phyloP scores from a whole-genome alignment of 2,329 filamentous ascomycete genomes.

The Scedosporium dehoogii region DNA sequence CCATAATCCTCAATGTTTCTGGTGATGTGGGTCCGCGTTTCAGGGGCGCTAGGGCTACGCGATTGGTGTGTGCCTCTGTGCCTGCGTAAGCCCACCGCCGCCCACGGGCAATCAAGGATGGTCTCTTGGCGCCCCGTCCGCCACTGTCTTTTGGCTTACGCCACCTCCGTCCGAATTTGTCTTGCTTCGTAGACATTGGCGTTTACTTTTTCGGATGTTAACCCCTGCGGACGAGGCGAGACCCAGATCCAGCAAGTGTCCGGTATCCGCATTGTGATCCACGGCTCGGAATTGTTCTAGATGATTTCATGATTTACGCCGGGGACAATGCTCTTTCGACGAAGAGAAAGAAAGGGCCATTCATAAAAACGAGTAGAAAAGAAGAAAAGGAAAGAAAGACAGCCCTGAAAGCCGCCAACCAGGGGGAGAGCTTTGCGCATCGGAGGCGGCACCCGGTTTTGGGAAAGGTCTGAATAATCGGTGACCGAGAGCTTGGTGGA shows the following conservation, averaged over 20 bases:
- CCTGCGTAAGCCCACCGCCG: background rate
- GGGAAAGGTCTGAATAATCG: background rate
- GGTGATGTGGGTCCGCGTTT: slow-evolving; percentile 1
- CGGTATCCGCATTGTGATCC: background rate
- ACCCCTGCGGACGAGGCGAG: no score
- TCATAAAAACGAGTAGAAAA: background rate
- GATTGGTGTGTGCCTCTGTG: background rate
- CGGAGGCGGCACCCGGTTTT: background rate
- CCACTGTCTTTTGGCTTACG: no score
- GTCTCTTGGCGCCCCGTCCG: background rate
- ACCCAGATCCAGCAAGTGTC: background rate
- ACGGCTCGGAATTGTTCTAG: background rate
- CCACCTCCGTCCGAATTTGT: no score
- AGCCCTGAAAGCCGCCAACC: background rate
- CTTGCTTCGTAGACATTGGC: no score
- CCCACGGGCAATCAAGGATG: background rate
- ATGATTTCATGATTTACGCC: background rate
- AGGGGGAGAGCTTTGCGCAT: background rate
- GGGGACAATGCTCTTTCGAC: background rate
- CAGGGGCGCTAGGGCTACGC: background rate
- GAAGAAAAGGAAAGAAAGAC: background rate
- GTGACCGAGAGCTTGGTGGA: background rate
- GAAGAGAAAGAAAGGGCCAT: background rate
- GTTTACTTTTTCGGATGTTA: no score
- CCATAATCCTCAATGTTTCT: background rate